Base-by-base conservation (phyloP, 73 alveolate genomes). In the Paramecium bursaria region DNA sequence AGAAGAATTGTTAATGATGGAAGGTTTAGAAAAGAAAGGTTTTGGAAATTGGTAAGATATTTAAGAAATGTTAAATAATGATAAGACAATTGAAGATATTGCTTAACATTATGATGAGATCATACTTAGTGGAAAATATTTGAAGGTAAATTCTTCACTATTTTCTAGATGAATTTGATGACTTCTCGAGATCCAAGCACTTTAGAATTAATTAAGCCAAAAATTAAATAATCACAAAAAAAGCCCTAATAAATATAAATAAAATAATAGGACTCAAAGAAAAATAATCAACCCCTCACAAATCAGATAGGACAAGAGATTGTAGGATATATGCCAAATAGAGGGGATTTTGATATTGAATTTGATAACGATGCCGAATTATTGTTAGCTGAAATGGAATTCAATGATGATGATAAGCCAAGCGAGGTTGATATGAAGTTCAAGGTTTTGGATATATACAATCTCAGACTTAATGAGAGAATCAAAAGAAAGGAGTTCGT, bases 321-420 rank as follows among this genome's bases (percentile, higher is more conserved):
- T 49, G 97, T 96, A 46, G 99, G 99, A 6, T 97, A 91, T 90
- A 80, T 96, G 93, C 99, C 99, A 19, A 94, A 94, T 75, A 88
- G 99, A 92, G 95, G 97, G 15, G 99, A 97, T 76, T 97, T 97
- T 67, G 99, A 97, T 46, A 77, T 90, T 5, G 99, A 97, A 82
- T 97, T 93, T 86, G 98, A 96, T 76, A 88, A 92, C 86, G 99
- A 97, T 75, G 98, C 99, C 19, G 99, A 97, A 86, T 76, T 91
- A 33, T 87, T 91, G 44, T 75, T 97, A 33, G 95, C 98, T 0
- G 99, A 97, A 54, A 90, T 97, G 94, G 99, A 97, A 88, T 97
- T 96, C 91, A 86, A 85, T 67, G 98, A 93, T 79, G 98, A 96
- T 57, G 99, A 97, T 46, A 92, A 93, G 35, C 97, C 86, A 22